A percentile compares a stretch with the other conserved stretches of the same genome.
Conservation (phyloP, 208 protist genomes). For the Crithidia acanthocephali region DNA sequence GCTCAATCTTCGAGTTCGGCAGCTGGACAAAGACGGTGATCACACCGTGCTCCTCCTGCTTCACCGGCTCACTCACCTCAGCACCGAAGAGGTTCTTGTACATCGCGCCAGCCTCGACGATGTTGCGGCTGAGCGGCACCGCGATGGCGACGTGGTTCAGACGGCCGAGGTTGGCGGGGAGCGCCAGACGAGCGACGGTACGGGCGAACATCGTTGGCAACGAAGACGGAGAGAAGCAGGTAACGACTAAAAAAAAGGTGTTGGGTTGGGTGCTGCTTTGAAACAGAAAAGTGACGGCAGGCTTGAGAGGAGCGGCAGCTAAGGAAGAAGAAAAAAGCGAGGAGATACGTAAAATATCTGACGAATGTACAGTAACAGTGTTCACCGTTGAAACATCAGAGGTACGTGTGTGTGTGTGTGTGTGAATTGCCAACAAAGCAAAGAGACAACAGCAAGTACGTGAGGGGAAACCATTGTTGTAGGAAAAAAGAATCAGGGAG, state of each 20-base stretch:
- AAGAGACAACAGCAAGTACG: no score
- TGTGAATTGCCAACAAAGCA: no score
- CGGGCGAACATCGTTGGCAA: slow-evolving; percentile 27
- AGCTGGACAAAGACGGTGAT: slow-evolving; percentile 94
- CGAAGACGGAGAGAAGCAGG: background rate
- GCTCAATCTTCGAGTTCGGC: slow-evolving; percentile 92
- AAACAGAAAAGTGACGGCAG: no score
- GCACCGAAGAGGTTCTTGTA: slow-evolving; percentile 83
- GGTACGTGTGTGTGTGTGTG: no score
- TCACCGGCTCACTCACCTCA: slow-evolving; percentile 77
- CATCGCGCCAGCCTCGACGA: slow-evolving; percentile 57
- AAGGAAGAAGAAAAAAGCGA: no score
- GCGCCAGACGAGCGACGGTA: slow-evolving; percentile 12
- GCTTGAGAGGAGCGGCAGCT: no score
- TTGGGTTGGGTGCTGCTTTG: no score
- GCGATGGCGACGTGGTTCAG: slow-evolving; percentile 96
- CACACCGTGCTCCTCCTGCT: slow-evolving; percentile 91
- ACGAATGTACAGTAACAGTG: no score
- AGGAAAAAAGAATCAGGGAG: no score
- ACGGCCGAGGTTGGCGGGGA: slow-evolving; percentile 60
- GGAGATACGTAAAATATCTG: no score
- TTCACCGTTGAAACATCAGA: no score
- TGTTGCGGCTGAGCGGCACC: slow-evolving; percentile 69
- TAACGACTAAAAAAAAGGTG: background rate
- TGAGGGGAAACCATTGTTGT: no score